Evolutionary conservation across 1,139 yeast genomes (phyloP), one percentile per base, ranked within the genome.

Genomic region (Saccharomycopsis hybrid): DNA sequence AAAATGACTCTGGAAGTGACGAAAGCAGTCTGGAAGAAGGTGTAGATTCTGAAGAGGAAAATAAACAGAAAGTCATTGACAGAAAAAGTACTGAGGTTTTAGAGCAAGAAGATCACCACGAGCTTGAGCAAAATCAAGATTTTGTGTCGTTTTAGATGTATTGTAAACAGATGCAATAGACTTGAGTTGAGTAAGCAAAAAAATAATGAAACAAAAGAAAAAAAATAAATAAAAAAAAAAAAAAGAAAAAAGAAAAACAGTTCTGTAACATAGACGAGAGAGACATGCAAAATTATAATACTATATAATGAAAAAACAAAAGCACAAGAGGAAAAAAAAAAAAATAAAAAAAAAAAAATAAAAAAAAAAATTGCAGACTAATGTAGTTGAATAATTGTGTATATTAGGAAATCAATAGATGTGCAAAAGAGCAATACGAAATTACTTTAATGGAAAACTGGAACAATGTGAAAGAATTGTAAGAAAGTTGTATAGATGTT

Each of bases 51-150:
- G 41, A 13, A 9, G 28, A 31, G 4, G 38, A 30, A 36, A 41
- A 41, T 11, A 29, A 33, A 3, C 27, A 9, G 7, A 35, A 40
- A 28, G 36, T 27, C 2, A 42, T 42, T 4, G 42, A 42, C 27
- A 38, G 8, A 7, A 28, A 39, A 5, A 7, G 9, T 37, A 40
- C 5, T 5, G 13, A 24, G 18, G 24, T 9, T 7, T 9, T 29
- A 24, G 5, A 5, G 31, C 7, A 5, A 30, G 31, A 13, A 13
- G 31, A 4, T 28, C 5, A 13, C 9, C 28, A 18, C 27, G 46
- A 28, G 5, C 27, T 46, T n/a, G 45, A 29, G 27, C 44, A 40
- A 25, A 44, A 48, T 31, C 45, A 40, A 46, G 51, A 48, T 41
- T 48, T 39, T 27, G 48, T 48, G 8, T 27, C 40, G 18, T 36